These are phyloP conservation scores for Jacaranda mimosifolia DNA, from an alignment of 257 asterid species.

Conservation along the genomic window DNA sequence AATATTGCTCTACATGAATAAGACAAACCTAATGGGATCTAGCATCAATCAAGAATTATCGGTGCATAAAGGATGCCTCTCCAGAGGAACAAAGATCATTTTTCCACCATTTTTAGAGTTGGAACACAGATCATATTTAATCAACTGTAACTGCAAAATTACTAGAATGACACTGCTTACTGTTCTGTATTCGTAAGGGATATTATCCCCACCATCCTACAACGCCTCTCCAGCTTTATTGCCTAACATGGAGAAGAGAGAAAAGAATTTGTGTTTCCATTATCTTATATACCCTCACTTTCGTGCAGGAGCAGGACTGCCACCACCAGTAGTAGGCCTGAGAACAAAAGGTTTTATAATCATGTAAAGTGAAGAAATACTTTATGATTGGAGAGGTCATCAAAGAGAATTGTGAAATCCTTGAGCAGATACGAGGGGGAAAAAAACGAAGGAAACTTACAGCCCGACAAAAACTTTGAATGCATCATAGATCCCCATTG, in stretches of 20 bases:
- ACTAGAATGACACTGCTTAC: conserved; percentile 14
- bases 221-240: conserved; percentile 9
- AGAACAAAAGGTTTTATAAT: conserved; percentile 21
- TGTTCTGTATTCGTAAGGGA: neutral
- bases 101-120: too few species aligned
- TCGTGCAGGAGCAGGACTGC: conserved; percentile 58
- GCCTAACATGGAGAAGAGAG: neutral
- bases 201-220: neutral
- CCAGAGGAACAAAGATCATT: neutral
- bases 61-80: neutral
- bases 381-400: too few species aligned
- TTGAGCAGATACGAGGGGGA: neutral
- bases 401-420: too few species aligned
- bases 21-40: too few species aligned
- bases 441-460: conserved; percentile 54
- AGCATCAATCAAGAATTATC: too few species aligned
- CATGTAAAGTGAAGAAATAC: neutral
- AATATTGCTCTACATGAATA: too few species aligned
- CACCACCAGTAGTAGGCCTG: conserved; percentile 92
- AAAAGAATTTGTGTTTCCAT: neutral
- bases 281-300: conserved; percentile 34
- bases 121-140: neutral
- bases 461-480: conserved; percentile 92
- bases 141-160: conserved; percentile 26
- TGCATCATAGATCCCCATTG: conserved; percentile 98